Evolutionary conservation across 2,329 filamentous ascomycete species (phyloP).

Genomic region (Ascosphaera pollenicola): DNA sequence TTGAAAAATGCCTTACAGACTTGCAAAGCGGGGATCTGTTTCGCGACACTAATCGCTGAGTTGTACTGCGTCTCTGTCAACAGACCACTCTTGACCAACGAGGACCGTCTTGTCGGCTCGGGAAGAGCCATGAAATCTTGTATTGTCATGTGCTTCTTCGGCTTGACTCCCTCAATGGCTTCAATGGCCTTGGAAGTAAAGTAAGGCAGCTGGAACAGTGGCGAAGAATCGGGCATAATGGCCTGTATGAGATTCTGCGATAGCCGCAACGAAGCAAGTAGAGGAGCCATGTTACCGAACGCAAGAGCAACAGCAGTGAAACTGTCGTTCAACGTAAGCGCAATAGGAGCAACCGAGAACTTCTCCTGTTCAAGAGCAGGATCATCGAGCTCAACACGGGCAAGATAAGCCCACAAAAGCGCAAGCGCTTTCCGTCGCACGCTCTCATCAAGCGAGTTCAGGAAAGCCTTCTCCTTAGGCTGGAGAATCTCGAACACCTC

Average conservation of each 20-base stretch:
- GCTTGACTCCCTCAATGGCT: constrained; percentile 24
- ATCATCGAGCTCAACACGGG: constrained; percentile 68
- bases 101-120: constrained; percentile 46
- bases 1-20: constrained; percentile 96
- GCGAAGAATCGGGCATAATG: constrained; percentile 52
- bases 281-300: constrained; percentile 62
- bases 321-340: constrained; percentile 63
- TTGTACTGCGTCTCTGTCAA: constrained; percentile 58
- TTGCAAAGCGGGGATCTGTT: constrained; percentile 61
- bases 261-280: constrained; percentile 59
- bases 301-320: constrained; percentile 74
- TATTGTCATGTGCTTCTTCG: constrained; percentile 52
- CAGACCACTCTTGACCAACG: constrained; percentile 47
- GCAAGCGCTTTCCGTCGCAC: constrained; percentile 68
- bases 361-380: constrained; percentile 59
- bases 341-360: constrained; percentile 71
- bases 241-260: constrained; percentile 83
- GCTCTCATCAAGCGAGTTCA: constrained; percentile 62
- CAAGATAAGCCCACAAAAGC: constrained; percentile 86
- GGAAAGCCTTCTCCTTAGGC: constrained; percentile 49
- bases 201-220: constrained; percentile 76
- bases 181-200: constrained; percentile 42
- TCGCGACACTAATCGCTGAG: constrained; percentile 51
- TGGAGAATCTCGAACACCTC: constrained; percentile 49
- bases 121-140: constrained; percentile 78